Evolutionary conservation across 495 filamentous ascomycete genomes (phyloP).

Genomic region (Hypoxylon fragiforme): DNA sequence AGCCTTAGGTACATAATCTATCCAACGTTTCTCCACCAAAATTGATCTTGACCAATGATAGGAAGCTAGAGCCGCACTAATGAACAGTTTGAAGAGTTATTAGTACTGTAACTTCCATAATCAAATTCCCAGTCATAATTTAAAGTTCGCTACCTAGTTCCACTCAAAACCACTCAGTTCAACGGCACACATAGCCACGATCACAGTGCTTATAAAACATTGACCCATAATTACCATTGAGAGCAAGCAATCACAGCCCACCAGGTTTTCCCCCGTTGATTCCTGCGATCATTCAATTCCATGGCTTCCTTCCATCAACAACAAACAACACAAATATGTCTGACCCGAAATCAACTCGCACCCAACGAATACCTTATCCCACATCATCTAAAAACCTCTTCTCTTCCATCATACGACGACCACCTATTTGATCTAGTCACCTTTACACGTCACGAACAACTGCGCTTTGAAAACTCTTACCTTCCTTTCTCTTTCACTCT

Average conservation of each 20-base stretch:
- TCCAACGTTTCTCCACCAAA: too few relatives aligned
- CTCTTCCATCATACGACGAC: slow-evolving; percentile 16
- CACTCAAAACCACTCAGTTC: too few relatives aligned
- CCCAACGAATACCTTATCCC: slow-evolving; percentile 3
- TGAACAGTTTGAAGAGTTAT: too few relatives aligned
- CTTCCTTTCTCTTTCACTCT: background rate
- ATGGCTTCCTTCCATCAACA: slow-evolving; percentile 15
- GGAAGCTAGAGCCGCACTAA: too few relatives aligned
- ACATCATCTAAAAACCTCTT: slow-evolving; percentile 3
- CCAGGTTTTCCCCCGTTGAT: background rate
- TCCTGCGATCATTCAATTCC: slow-evolving; percentile 15
- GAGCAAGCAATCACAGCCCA: background rate
- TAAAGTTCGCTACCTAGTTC: too few relatives aligned
- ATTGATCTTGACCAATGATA: too few relatives aligned
- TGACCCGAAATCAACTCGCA: background rate
- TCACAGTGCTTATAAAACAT: background rate
- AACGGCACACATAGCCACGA: background rate
- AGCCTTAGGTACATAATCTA: too few relatives aligned
- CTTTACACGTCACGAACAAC: background rate
- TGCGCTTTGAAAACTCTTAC: background rate
- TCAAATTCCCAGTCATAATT: too few relatives aligned
- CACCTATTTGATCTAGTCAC: slow-evolving; percentile 7
- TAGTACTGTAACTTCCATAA: too few relatives aligned
- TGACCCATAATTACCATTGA: background rate
- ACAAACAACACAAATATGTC: slow-evolving; percentile 26